A percentile compares a stretch with the other conserved stretches of the same genome.
These are phyloP conservation scores for Penicillium digitatum DNA, from an alignment of 2,329 filamentous ascomycete genomes.

Conservation along the genomic window DNA sequence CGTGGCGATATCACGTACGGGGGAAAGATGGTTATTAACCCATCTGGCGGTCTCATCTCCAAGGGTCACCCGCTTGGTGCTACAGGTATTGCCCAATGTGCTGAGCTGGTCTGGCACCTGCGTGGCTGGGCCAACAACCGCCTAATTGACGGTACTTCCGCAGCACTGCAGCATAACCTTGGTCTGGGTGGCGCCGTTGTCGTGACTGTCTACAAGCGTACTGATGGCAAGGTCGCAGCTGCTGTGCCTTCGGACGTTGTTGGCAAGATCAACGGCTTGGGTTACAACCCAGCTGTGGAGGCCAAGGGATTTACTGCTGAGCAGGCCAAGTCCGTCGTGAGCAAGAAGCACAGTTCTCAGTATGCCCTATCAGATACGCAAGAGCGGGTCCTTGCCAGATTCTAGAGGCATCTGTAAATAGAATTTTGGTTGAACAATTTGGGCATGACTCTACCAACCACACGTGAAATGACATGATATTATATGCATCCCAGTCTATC, in stretches of 20 bases:
- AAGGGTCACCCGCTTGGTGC: constrained; percentile 95
- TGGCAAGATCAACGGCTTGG: constrained; percentile 63
- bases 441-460: neutral
- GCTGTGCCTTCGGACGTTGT: constrained; percentile 61
- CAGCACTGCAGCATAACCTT: constrained; percentile 85
- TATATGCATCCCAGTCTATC: no score
- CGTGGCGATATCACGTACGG: constrained; percentile 89
- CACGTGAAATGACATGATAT: neutral
- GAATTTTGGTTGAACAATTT: constrained; percentile 12
- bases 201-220: constrained; percentile 80
- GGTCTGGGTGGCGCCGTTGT: constrained; percentile 88
- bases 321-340: constrained; percentile 66
- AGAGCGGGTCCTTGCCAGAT: constrained; percentile 68
- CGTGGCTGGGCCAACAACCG: constrained; percentile 95
- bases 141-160: constrained; percentile 61
- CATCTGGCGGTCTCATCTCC: constrained; percentile 88
- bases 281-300: constrained; percentile 88
- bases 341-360: constrained; percentile 63
- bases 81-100: constrained; percentile 91
- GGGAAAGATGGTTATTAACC: constrained; percentile 77
- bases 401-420: constrained; percentile 37
- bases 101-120: constrained; percentile 92
- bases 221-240: constrained; percentile 65
- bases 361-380: constrained; percentile 76
- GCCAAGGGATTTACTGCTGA: constrained; percentile 81